Evolutionary conservation across 768 basidiomycete genomes (phyloP), one percentile per base, ranked within the genome.

Genomic region (Auriscalpium orientale): DNA sequence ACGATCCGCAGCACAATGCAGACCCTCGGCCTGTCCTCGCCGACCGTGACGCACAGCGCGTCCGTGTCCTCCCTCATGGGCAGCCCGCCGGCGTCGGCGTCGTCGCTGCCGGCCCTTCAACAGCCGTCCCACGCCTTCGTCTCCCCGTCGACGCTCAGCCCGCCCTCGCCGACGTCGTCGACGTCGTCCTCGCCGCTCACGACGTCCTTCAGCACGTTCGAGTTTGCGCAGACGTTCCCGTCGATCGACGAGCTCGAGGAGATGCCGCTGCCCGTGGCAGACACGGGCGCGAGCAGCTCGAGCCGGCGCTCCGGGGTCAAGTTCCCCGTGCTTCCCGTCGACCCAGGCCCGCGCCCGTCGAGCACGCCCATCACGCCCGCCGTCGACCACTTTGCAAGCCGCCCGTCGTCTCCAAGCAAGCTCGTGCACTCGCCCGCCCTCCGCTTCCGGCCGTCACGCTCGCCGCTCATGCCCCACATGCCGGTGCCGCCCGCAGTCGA

Each of bases 241-340:
- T 79, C 88, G 9, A 87, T 91, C 62, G 82, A 87, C 64, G 87
- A 90, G 65, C 70, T 91, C 33, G 82, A 89, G 58, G 83, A 84
- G 65, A 70, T 74, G 54, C 71, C 68, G 46, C 71, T 84, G 37
- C 79, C 80, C 33, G 73, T 81, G 8, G 73, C 79, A 15, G 77
- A 79, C 16, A 77, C 76, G 0, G 76, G 72, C 16, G 65, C 43
- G 46, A 58, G 62, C 49, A 55, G 13, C 50, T 65, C 33, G 70
- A 18, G 59, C 65, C 28, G 69, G 70, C 9, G 65, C 65, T 56
- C 63, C 64, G 56, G 49, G 16, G 21, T 56, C 47, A 69, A 67
- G 47, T 79, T 79, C 45, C 77, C 78, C 1, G 68, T 68, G 7
- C 61, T 79, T 18, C 73, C 74, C 4, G 69, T 80, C 54, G 76